Evolutionary conservation across 2,329 filamentous ascomycete species (phyloP).

Genomic region (Elsinoe necatrix): DNA sequence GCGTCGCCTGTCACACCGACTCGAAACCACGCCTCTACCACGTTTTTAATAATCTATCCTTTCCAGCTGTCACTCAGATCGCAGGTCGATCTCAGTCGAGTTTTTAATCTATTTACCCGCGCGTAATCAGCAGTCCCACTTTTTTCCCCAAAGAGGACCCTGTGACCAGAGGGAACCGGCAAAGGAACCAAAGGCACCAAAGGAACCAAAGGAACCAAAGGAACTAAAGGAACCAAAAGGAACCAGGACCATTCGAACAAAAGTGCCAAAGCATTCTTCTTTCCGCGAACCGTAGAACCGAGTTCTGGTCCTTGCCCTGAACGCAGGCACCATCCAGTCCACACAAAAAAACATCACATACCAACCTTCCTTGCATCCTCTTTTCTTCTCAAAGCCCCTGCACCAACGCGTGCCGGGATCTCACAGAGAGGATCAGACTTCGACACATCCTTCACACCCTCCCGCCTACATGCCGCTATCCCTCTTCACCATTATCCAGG

Average conservation of each 20-base stretch:
- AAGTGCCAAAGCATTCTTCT: background rate
- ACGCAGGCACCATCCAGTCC: background rate
- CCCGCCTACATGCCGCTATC: conserved; percentile 11
- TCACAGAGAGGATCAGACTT: background rate
- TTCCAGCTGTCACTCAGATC: background rate
- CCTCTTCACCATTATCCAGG: conserved; percentile 15
- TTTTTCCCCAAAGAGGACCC: background rate
- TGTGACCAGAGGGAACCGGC: conserved; percentile 5
- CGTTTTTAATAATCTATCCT: background rate
- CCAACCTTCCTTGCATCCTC: background rate
- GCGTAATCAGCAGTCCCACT: background rate
- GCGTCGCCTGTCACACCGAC: background rate
- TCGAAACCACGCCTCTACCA: background rate
- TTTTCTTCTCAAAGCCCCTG: background rate
- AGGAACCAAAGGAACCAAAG: background rate
- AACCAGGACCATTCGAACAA: background rate
- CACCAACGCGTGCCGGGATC: conserved; percentile 11
- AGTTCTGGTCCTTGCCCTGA: conserved; percentile 5
- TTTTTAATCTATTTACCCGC: conserved; percentile 7
- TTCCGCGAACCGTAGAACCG: conserved; percentile 8
- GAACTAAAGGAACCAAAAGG: background rate
- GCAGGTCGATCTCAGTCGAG: conserved; percentile 10
- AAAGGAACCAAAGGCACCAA: background rate
- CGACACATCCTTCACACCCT: background rate
- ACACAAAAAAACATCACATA: conserved; percentile 5